Evolutionary conservation across 73 alveolate species (phyloP).

Genomic region (Tetrahymena borealis): DNA sequence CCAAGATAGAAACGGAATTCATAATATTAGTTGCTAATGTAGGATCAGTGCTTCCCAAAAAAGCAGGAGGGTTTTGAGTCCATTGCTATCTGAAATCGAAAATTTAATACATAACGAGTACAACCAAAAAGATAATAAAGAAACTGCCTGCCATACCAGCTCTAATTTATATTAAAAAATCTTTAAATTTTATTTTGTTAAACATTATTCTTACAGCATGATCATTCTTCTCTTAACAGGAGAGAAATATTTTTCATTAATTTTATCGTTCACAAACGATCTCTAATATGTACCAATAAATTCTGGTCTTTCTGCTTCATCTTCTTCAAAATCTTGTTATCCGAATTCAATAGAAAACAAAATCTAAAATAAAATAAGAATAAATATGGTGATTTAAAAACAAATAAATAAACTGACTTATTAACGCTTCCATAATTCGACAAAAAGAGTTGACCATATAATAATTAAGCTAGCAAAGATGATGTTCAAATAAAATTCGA

Average conservation of each 20-base stretch:
- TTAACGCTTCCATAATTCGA: slow-evolving; percentile 26
- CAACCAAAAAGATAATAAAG: slow-evolving; percentile 16
- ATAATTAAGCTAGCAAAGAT: slow-evolving; percentile 12
- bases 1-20: slow-evolving; percentile 14
- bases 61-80: background rate
- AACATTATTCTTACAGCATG: background rate
- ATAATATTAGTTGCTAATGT: slow-evolving; percentile 2
- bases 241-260: slow-evolving; percentile 27
- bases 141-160: slow-evolving; percentile 28
- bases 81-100: slow-evolving; percentile 9
- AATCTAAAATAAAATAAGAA: background rate
- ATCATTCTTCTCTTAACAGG: slow-evolving; percentile 27
- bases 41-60: background rate
- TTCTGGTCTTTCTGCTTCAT: slow-evolving; percentile 35
- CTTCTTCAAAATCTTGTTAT: slow-evolving; percentile 14
- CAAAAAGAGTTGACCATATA: slow-evolving; percentile 22
- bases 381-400: no score
- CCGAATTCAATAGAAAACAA: slow-evolving; percentile 34
- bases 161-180: background rate
- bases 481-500: background rate
- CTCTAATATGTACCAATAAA: slow-evolving; percentile 19
- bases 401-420: background rate
- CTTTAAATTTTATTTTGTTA: background rate
- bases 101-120: slow-evolving; percentile 13
- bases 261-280: slow-evolving; percentile 22